phyloP scores from a whole-genome alignment of 768 basidiomycete genomes.

The Boletus tylopilopsis region DNA sequence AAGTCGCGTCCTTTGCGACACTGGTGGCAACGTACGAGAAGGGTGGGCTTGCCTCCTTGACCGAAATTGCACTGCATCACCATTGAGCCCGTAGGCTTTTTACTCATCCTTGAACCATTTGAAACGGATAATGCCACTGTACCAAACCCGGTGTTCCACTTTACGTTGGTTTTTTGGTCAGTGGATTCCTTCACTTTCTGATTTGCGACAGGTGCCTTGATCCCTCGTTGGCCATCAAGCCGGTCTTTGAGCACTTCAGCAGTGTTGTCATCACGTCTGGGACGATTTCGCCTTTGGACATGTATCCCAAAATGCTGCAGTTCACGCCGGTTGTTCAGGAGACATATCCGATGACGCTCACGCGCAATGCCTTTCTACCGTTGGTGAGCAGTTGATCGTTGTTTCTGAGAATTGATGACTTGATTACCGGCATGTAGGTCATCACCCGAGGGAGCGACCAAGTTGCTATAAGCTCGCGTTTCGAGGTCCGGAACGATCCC shows the following conservation, averaged over 20 bases:
- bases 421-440: conserved; percentile 48
- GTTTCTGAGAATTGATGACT: neutral
- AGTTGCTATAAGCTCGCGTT: conserved; percentile 96
- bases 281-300: conserved; percentile 96
- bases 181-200: conserved; percentile 1
- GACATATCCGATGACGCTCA: conserved; percentile 96
- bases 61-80: neutral
- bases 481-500: conserved; percentile 98
- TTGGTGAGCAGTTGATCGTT: conserved; percentile 51
- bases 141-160: conserved; percentile 97
- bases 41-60: conserved; percentile 42
- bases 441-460: conserved; percentile 98
- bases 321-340: conserved; percentile 97
- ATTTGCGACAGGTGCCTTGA: conserved; percentile 75
- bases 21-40: conserved; percentile 98
- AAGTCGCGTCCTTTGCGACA: conserved; percentile 94
- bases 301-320: conserved; percentile 99
- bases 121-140: conserved; percentile 99
- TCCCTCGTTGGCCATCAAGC: conserved; percentile 95
- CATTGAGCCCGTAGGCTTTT: conserved; percentile 59
- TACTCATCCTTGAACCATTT: conserved; percentile 95
- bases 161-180: conserved; percentile 59
- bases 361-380: conserved; percentile 93
- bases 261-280: conserved; percentile 98
- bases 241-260: conserved; percentile 97